Conservation (phyloP, 257 asterid genomes). For the Ehretia macrophylla region DNA sequence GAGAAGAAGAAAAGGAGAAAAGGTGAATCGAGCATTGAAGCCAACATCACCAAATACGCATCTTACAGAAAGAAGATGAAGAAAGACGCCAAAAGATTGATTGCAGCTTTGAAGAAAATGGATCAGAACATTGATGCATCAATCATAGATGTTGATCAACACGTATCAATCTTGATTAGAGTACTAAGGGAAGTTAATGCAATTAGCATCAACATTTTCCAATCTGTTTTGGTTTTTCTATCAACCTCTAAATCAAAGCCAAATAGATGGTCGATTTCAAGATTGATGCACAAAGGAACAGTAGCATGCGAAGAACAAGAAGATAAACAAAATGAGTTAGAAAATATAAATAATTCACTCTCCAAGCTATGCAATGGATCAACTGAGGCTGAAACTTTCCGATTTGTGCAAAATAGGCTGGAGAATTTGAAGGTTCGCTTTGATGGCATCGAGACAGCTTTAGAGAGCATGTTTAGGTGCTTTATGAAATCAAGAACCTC, state of each 20-base stretch:
- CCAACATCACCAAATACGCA: no score
- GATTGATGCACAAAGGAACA: slow-evolving; percentile 22
- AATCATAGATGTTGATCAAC: slow-evolving; percentile 10
- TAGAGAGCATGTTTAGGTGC: no score
- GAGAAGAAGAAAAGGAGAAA: slow-evolving; percentile 9
- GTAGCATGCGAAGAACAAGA: slow-evolving; percentile 19
- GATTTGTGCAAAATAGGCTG: no score
- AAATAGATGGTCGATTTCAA: slow-evolving; percentile 33
- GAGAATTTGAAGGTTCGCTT: no score
- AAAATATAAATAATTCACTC: slow-evolving; percentile 22
- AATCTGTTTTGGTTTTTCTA: slow-evolving; percentile 16
- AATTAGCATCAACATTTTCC: slow-evolving; percentile 15
- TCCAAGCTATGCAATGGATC: no score
- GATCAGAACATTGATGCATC: slow-evolving; percentile 12
- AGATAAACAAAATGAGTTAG: slow-evolving; percentile 17
- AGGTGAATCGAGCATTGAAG: no score
- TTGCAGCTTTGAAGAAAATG: slow-evolving; percentile 18
- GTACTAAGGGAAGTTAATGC: slow-evolving; percentile 18
- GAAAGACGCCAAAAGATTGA: no score
- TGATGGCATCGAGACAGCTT: no score
- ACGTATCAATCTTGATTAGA: slow-evolving; percentile 13
- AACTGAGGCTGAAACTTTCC: no score
- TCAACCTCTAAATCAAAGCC: slow-evolving; percentile 24
- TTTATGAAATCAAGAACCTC: no score
- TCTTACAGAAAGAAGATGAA: no score